A percentile compares a stretch with the other conserved stretches of the same genome.
Conservation (phyloP, 2,329 filamentous ascomycete genomes). For the Albifimbria verrucaria region DNA sequence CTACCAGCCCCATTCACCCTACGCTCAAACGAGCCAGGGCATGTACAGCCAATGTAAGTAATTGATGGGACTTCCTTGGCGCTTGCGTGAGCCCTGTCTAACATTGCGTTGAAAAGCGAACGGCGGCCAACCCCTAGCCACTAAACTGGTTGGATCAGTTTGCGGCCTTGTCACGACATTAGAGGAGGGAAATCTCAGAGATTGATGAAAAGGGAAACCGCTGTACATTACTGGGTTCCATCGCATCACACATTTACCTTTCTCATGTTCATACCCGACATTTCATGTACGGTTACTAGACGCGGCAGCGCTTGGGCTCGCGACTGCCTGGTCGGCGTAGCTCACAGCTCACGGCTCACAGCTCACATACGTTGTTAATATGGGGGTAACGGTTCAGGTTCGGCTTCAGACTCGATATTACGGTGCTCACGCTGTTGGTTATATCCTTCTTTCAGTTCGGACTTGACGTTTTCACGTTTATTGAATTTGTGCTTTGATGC, state of each 20-base stretch:
- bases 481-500: neutral
- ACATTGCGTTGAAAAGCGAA: slow-evolving; percentile 26
- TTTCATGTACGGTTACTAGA: neutral
- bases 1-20: slow-evolving; percentile 58
- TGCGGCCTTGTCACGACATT: slow-evolving; percentile 9
- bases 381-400: neutral
- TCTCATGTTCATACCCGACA: neutral
- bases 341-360: neutral
- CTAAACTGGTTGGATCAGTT: slow-evolving; percentile 19
- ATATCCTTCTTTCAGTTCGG: neutral
- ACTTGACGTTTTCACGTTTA: neutral
- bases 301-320: neutral
- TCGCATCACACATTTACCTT: slow-evolving; percentile 2
- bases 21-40: slow-evolving; percentile 53
- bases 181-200: slow-evolving; percentile 23
- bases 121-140: slow-evolving; percentile 31
- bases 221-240: slow-evolving; percentile 22
- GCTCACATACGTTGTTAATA: neutral
- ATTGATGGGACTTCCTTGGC: neutral
- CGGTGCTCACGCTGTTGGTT: no score
- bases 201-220: slow-evolving; percentile 20
- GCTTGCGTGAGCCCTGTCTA: slow-evolving; percentile 1
- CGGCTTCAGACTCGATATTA: no score
- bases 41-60: slow-evolving; percentile 59
- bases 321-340: no score